Conservation (phyloP, 805 yeast species). For the Kluyveromyces siamensis region DNA sequence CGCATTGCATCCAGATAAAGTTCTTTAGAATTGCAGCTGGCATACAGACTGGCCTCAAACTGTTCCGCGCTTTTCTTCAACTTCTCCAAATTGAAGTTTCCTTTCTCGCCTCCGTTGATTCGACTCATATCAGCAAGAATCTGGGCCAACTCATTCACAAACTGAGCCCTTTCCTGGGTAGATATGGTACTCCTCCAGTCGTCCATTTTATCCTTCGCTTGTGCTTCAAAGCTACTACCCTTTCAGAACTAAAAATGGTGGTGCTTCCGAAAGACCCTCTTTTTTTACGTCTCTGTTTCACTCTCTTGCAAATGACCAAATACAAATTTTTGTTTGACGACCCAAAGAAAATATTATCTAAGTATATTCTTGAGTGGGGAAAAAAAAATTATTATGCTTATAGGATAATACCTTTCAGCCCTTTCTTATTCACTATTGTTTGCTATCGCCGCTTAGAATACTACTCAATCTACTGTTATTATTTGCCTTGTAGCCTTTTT, state of each 20-base stretch:
- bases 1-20: slow-evolving; percentile 46
- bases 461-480: too few relatives aligned
- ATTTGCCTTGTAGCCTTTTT: too few relatives aligned
- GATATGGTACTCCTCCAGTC: slow-evolving; percentile 10
- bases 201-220: slow-evolving; percentile 1
- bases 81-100: slow-evolving; percentile 30
- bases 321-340: not conserved
- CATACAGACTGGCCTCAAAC: slow-evolving; percentile 58
- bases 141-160: slow-evolving; percentile 26
- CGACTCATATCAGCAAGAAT: slow-evolving; percentile 29
- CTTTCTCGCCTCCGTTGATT: slow-evolving; percentile 26
- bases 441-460: too few relatives aligned
- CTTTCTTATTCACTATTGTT: too few relatives aligned
- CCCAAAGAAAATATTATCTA: not conserved
- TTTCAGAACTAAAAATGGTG: too few relatives aligned
- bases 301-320: not conserved
- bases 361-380: not conserved
- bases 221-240: not conserved
- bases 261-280: not conserved
- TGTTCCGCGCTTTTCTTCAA: slow-evolving; percentile 55
- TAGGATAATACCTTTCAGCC: too few relatives aligned
- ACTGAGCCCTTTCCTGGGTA: slow-evolving; percentile 24
- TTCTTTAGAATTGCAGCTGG: slow-evolving; percentile 46
- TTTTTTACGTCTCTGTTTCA: not conserved
- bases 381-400: too few relatives aligned